Evolutionary conservation across 352 stramenopile genomes (phyloP), one percentile per base, ranked within the genome.

Genomic region (Phytophthora megakarya): DNA sequence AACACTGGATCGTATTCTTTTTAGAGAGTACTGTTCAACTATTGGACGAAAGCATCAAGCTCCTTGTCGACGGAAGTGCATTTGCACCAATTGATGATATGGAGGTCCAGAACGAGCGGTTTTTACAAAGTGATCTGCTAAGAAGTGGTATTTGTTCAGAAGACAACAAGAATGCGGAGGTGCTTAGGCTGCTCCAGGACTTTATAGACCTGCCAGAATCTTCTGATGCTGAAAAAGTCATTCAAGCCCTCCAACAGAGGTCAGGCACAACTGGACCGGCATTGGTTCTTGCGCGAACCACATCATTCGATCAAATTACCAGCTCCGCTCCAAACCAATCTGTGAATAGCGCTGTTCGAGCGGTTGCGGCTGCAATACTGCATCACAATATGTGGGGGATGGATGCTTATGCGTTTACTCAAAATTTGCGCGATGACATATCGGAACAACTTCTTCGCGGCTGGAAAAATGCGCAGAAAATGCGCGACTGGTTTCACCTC

Each of bases 341-440:
- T 15, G 61, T 93, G 28, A 90, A 81, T 49, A 69, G 67, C 6
- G 86, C 86, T 9, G 84, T 95, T 44, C 81, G 81, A 43, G 78
- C 82, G 11, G 81, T 86, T 0, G 79, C 79, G n/a, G 86, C 86
- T 26, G 84, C 84, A 21, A 92, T 95, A 63, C 66, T 95, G 22
- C 84, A 95, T 48, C 86, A 95, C 52, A 95, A 95, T 49, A 92
- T 93, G 86, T 93, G 81, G 82, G 80, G 81, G 16, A 89, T 93
- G 78, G 86, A 95, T 68, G 86, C 86, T 11, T 92, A 81, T 39
- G 83, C 84, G 3, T 81, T 87, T 30, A 73, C 81, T 5, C 69
- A 89, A 53, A 76, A 80, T 56, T 61, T 92, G 15, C 77, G 78
- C 6, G 52, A 37, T 5, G 83, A 93, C 43, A 59, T 92, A 0